Conservation (phyloP, 768 basidiomycete species). For the Mycena filopes region DNA sequence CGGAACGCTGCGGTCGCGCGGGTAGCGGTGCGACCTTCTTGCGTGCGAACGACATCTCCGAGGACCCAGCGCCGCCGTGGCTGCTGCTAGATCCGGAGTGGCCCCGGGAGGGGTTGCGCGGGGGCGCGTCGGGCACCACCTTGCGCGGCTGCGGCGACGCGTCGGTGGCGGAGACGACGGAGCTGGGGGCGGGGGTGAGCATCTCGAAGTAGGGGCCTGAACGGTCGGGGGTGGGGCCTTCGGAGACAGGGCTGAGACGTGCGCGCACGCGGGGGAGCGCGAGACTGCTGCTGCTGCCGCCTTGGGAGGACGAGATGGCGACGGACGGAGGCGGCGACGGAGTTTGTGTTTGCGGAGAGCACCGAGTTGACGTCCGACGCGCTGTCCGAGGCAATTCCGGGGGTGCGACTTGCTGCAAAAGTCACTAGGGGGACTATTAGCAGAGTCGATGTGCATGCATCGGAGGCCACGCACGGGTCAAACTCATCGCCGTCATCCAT, state of each 20-base stretch:
- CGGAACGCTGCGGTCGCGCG: slow-evolving; percentile 61
- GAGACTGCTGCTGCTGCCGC: slow-evolving; percentile 42
- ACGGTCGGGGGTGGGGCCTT: slow-evolving; percentile 51
- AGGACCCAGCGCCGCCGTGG: slow-evolving; percentile 25
- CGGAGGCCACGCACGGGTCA: slow-evolving; percentile 69
- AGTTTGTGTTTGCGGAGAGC: slow-evolving; percentile 62
- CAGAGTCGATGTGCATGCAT: not conserved
- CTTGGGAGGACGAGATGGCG: slow-evolving; percentile 59
- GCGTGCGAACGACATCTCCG: slow-evolving; percentile 61
- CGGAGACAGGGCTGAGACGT: slow-evolving; percentile 73
- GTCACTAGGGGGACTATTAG: slow-evolving; percentile 54
- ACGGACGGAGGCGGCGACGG: slow-evolving; percentile 67
- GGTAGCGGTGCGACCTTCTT: slow-evolving; percentile 54
- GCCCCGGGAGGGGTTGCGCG: slow-evolving; percentile 29
- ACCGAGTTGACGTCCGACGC: slow-evolving; percentile 72
- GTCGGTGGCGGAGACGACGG: slow-evolving; percentile 33
- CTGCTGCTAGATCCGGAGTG: slow-evolving; percentile 13
- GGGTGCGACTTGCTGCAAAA: slow-evolving; percentile 71
- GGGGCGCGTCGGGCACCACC: slow-evolving; percentile 33
- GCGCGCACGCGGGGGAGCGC: slow-evolving; percentile 49
- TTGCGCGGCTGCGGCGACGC: slow-evolving; percentile 33
- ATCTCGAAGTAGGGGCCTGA: slow-evolving; percentile 66
- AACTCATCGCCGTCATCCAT: slow-evolving; percentile 80
- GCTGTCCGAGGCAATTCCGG: slow-evolving; percentile 64
- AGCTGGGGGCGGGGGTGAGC: slow-evolving; percentile 53